These are phyloP conservation scores for Cutaneotrichosporon sp. DNA, from an alignment of 1,284 basidiomycete species.

Conservation along the genomic window DNA sequence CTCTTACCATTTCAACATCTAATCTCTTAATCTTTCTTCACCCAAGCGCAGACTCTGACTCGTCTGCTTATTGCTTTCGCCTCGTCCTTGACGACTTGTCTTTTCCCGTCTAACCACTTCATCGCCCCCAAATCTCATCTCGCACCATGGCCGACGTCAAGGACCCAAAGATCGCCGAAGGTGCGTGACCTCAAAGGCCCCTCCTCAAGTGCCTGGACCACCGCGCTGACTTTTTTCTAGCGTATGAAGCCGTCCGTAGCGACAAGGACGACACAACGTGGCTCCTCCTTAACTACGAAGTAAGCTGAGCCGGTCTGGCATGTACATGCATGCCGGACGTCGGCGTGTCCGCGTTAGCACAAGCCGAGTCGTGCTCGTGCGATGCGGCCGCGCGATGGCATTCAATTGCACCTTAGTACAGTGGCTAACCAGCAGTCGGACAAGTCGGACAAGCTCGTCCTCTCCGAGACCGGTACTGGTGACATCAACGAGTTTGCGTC, in stretches of 20 bases:
- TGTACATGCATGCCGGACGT: no score
- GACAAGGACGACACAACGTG: constrained; percentile 80
- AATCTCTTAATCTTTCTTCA: neutral
- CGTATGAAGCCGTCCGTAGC: constrained; percentile 75
- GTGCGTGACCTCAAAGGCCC: constrained; percentile 50
- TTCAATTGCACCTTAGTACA: no score
- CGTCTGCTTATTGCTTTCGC: neutral
- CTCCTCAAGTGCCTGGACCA: neutral
- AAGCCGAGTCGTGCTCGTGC: neutral
- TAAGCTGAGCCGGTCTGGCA: no score
- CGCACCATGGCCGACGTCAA: constrained; percentile 71
- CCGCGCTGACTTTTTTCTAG: constrained; percentile 48
- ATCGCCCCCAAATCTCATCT: no score
- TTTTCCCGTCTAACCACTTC: neutral
- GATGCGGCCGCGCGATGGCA: neutral
- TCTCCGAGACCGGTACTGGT: constrained; percentile 71
- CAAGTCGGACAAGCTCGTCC: constrained; percentile 71
- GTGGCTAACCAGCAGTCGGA: constrained; percentile 55
- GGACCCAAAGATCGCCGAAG: constrained; percentile 69
- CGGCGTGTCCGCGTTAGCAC: neutral
- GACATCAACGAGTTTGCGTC: constrained; percentile 71
- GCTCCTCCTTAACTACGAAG: constrained; percentile 81
- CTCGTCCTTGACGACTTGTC: neutral
- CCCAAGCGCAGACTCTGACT: neutral
- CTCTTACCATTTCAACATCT: no score